Base-by-base conservation (phyloP, 2,329 filamentous ascomycete species). In the Sporothrix phasma region DNA sequence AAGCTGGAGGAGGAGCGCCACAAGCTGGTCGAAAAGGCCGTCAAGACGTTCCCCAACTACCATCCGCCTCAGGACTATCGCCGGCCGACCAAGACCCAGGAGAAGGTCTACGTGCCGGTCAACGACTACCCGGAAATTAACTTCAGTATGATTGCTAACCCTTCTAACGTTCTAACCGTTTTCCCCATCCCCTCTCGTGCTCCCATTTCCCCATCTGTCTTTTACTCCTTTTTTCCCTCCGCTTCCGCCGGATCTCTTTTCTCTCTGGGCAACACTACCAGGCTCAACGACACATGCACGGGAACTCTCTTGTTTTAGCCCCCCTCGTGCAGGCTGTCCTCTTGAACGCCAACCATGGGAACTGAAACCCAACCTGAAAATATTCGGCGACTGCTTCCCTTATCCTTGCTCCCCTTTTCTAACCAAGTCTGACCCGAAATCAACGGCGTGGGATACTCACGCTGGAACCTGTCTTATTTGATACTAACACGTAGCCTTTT, bases 121-220 rank as follows among this genome's bases (percentile, higher is more conserved):
- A 99, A 99, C 86, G 94, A 99, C 79, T 99, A 99, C 78, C 94
- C 94, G 84, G 94, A 99, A 79, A 97, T 99, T 88, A 99, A 99
- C 88, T 99, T 99, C 91, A 99, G 94, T 99, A 97, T 93, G 93
- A 93, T 94, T 92, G 88, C 92, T 96, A 96, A 96, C 91, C 92
- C 91, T 92, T 92, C 86, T 87, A 88, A 89, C 86, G 81, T 83
- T 84, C 86, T 89, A 88, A 89, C 43, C 19, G 41, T 29, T 58
- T 63, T n/a, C 69, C 72, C 63, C 68, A n/a, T n/a, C 71, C 72
- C 69, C 73, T 74, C 73, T 73, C n/a, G 31, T 39, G 17, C 31
- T 19, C 37, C 13, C 8, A n/a, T 41, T 5, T n/a, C 29, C 17
- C 24, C 31, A 8, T 13, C 29, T 39, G 13, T 3, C 34, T 24